Percentiles rank a stretch among this genome's conserved stretches.
Evolutionary conservation across 306 rosid species (phyloP).

Genomic region (Cyamopsis tetragonoloba): DNA sequence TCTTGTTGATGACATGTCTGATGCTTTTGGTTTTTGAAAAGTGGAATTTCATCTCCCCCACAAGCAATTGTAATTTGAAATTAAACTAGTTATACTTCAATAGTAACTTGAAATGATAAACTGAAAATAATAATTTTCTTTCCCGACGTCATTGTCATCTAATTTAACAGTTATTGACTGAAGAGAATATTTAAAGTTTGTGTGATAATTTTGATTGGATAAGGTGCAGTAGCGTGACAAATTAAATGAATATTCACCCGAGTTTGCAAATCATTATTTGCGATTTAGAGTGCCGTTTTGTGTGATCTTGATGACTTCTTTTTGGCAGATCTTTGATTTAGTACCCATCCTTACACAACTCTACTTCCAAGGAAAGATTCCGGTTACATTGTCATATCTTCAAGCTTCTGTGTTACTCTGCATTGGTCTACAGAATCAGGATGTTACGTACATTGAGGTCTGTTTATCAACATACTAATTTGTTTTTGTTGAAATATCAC

Average conservation of each 20-base stretch:
- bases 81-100: background rate
- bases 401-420: conserved; percentile 90
- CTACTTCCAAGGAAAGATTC: conserved; percentile 71
- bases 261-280: conserved; percentile 8
- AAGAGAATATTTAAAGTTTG: background rate
- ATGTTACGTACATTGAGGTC: conserved; percentile 73
- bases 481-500: conserved; percentile 13
- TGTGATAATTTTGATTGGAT: background rate
- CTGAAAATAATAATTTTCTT: background rate
- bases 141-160: background rate
- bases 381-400: conserved; percentile 59
- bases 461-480: conserved; percentile 24
- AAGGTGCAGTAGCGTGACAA: conserved; percentile 8
- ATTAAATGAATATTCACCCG: background rate
- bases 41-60: background rate
- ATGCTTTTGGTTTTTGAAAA: conserved; percentile 3
- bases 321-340: conserved; percentile 72
- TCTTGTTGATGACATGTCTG: background rate
- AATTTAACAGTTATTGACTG: background rate
- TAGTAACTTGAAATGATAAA: background rate
- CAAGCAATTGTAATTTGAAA: too few species aligned
- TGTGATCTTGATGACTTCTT: conserved; percentile 18
- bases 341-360: conserved; percentile 63
- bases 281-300: background rate
- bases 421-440: conserved; percentile 75